Conservation (phyloP, 768 basidiomycete genomes). For the Phaeotremella fagi region DNA sequence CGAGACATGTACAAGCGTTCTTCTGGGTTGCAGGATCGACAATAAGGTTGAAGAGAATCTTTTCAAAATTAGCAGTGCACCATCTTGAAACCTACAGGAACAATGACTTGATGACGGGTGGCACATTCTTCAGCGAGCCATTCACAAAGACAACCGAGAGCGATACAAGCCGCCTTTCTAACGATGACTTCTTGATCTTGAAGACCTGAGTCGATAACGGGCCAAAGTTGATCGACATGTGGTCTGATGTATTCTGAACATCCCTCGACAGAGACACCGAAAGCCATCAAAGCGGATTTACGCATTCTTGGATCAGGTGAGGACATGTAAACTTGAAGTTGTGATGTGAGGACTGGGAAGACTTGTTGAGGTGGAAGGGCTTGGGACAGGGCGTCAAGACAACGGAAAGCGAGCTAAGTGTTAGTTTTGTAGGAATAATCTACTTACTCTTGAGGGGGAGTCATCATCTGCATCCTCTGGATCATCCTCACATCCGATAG, state of each 20-base stretch:
- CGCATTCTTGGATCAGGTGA: slow-evolving; percentile 73
- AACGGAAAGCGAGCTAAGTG: slow-evolving; percentile 79
- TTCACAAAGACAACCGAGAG: slow-evolving; percentile 93
- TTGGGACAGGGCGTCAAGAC: slow-evolving; percentile 86
- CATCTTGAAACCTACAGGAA: slow-evolving; percentile 59
- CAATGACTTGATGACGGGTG: slow-evolving; percentile 68
- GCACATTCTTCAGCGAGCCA: slow-evolving; percentile 93
- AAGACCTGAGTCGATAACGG: slow-evolving; percentile 82
- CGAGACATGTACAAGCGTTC: slow-evolving; percentile 92
- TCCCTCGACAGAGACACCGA: slow-evolving; percentile 93
- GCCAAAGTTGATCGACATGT: slow-evolving; percentile 86
- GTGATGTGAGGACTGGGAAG: slow-evolving; percentile 79
- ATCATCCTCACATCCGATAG: slow-evolving; percentile 87
- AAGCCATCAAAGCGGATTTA: slow-evolving; percentile 88
- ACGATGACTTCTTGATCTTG: slow-evolving; percentile 77
- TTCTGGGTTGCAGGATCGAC: slow-evolving; percentile 81
- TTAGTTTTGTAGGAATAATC: slow-evolving; percentile 4
- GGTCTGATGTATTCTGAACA: slow-evolving; percentile 98
- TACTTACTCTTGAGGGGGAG: slow-evolving; percentile 76
- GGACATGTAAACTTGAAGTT: slow-evolving; percentile 78
- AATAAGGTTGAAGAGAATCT: slow-evolving; percentile 88
- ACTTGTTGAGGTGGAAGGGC: slow-evolving; percentile 90
- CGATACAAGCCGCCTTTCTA: slow-evolving; percentile 90
- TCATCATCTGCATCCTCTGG: slow-evolving; percentile 86
- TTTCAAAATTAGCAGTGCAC: slow-evolving; percentile 1